Conservation (phyloP, 768 basidiomycete genomes). For the Peribolospora baueri region DNA sequence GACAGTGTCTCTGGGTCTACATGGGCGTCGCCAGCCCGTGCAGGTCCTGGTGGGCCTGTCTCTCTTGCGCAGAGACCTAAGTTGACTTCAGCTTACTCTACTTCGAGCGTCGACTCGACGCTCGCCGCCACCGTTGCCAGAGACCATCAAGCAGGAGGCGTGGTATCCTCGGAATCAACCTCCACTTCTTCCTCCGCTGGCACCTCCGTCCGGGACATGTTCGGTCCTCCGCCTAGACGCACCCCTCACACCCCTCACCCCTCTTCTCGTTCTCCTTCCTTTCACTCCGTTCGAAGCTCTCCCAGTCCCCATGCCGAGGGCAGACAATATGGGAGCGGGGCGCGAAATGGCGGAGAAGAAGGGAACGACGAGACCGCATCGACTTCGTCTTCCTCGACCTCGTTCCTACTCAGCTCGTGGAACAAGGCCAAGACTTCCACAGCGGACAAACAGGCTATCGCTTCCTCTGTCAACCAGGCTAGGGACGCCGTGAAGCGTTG, state of each 20-base stretch:
- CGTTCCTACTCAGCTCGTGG: constrained; percentile 47
- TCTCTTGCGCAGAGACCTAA: too few species aligned
- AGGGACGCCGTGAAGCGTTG: constrained; percentile 80
- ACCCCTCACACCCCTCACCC: background rate
- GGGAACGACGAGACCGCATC: background rate
- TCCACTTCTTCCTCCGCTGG: background rate
- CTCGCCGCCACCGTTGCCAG: too few species aligned
- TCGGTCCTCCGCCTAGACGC: background rate
- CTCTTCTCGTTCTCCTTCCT: constrained; percentile 13
- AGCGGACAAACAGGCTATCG: constrained; percentile 60
- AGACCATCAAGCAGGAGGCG: too few species aligned
- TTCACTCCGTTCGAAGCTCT: constrained; percentile 9
- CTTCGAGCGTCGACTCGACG: too few species aligned
- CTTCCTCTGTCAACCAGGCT: constrained; percentile 36
- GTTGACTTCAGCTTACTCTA: too few species aligned
- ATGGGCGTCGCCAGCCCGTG: too few species aligned
- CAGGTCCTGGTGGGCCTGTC: too few species aligned
- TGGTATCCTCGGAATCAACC: too few species aligned
- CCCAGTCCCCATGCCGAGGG: background rate
- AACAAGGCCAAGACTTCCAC: constrained; percentile 41
- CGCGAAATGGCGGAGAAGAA: too few species aligned
- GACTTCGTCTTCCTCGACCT: constrained; percentile 21
- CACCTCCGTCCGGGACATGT: background rate
- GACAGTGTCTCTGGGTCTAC: too few species aligned
- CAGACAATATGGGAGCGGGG: too few species aligned